Conservation (phyloP, 805 yeast species). For the Saccharomycopsis sp. region DNA sequence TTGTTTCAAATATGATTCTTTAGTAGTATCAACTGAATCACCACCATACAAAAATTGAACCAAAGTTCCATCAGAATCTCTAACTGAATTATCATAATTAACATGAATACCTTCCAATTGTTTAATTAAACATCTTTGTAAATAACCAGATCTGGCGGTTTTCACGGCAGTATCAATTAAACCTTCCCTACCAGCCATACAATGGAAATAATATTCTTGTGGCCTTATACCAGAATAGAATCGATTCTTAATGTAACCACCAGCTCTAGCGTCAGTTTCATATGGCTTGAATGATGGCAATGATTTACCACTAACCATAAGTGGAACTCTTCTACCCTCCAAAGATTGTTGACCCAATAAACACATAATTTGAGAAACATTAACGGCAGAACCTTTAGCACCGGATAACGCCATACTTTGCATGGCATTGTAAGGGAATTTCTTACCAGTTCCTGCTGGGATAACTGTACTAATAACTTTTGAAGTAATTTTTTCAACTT, state of each 20-base stretch:
- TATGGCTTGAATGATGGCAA: constrained; percentile 93
- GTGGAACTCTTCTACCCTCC: constrained; percentile 99
- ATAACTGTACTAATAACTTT: constrained; percentile 90
- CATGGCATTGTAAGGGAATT: constrained; percentile 94
- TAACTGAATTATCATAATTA: constrained; percentile 87
- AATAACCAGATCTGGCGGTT: constrained; percentile 95
- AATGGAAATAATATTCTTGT: constrained; percentile 98
- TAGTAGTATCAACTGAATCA: constrained; percentile 89
- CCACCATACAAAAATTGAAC: constrained; percentile 97
- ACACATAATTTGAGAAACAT: constrained; percentile 99
- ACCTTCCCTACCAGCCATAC: constrained; percentile 99
- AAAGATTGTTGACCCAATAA: constrained; percentile 96
- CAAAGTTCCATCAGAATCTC: constrained; percentile 92
- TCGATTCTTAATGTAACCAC: constrained; percentile 95
- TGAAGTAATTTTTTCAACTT: constrained; percentile 89
- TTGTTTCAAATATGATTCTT: constrained; percentile 89
- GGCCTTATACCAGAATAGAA: constrained; percentile 97
- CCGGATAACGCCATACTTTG: constrained; percentile 99
- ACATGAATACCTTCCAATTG: constrained; percentile 96
- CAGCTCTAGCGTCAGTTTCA: constrained; percentile 96
- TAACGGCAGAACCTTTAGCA: constrained; percentile 98
- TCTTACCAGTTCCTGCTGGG: constrained; percentile 93
- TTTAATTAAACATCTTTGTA: constrained; percentile 96
- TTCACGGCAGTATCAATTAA: constrained; percentile 98
- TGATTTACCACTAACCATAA: constrained; percentile 97